These are phyloP conservation scores for Zymoseptoria crescenta DNA, from an alignment of 2,329 filamentous ascomycete genomes.

Conservation along the genomic window DNA sequence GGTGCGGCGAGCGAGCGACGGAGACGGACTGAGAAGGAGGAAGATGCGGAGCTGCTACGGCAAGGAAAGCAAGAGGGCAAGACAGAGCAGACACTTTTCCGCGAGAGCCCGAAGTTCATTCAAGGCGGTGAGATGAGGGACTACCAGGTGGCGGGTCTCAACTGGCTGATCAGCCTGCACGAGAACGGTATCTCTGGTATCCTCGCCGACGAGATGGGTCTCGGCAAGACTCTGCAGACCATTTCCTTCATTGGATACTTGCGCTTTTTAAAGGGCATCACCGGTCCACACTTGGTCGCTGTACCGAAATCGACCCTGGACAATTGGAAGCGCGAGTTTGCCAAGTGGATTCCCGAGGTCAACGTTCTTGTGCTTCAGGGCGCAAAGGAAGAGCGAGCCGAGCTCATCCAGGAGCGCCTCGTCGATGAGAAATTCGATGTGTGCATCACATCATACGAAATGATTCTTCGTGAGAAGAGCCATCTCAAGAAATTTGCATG, in stretches of 20 bases:
- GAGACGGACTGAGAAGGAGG: slow-evolving; percentile 90
- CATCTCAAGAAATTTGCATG: slow-evolving; percentile 96
- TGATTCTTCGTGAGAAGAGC: slow-evolving; percentile 91
- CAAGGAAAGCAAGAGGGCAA: slow-evolving; percentile 85
- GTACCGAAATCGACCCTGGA: slow-evolving; percentile 97
- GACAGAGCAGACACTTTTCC: slow-evolving; percentile 74
- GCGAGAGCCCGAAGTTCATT: slow-evolving; percentile 87
- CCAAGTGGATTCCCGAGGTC: slow-evolving; percentile 89
- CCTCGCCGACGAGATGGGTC: slow-evolving; percentile 94
- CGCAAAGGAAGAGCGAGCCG: slow-evolving; percentile 83
- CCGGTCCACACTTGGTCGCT: slow-evolving; percentile 79
- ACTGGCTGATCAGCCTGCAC: slow-evolving; percentile 95
- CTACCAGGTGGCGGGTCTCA: slow-evolving; percentile 90
- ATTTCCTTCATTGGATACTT: slow-evolving; percentile 95
- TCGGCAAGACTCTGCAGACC: slow-evolving; percentile 95
- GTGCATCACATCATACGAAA: slow-evolving; percentile 97
- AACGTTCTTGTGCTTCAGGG: slow-evolving; percentile 91
- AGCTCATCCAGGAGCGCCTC: slow-evolving; percentile 83
- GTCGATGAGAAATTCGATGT: slow-evolving; percentile 94
- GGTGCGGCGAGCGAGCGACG: slow-evolving; percentile 71
- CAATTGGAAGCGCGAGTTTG: slow-evolving; percentile 96
- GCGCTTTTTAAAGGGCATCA: slow-evolving; percentile 81
- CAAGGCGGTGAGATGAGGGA: slow-evolving; percentile 82
- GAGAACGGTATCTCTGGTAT: slow-evolving; percentile 99
- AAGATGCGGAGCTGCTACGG: slow-evolving; percentile 79